Base-by-base conservation (phyloP, 2,329 filamentous ascomycete genomes). In the Aspergillus udagawae region DNA sequence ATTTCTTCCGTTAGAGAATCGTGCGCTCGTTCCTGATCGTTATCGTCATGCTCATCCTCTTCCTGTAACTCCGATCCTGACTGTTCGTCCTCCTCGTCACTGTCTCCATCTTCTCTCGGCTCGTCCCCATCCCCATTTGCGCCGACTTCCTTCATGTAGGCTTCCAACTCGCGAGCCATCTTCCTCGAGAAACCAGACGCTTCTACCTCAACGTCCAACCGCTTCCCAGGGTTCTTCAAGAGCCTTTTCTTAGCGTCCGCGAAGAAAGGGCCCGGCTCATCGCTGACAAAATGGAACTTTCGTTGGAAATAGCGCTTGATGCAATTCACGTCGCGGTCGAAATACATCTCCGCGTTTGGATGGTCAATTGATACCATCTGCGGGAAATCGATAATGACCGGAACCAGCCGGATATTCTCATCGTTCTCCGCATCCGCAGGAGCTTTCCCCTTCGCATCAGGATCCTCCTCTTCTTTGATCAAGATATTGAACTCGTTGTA, bases 401-500 rank as follows among this genome's bases (percentile, higher is more conserved):
- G 94, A 6, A 85, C 86, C 27, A 96, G 78, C 35, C 74, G 81
- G 54, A 89, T 70, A 58, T 65, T 67, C 47, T 72, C 70, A 53
- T 62, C 64, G n/a, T 67, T 59, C 17, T 72, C 71, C 14, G 63
- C 61, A 20, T 53, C 57, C 3, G 64, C 68, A 1, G 57, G 64
- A 48, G 51, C 80, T 70, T 65, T 80, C 9, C 70, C 71, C 55
- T 75, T 75, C 17, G 67, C 66, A 10, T 70, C 58, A 0, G 65
- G 63, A 28, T 70, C 67, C 35, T 70, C 70, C 50, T 80, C 85
- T 73, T 97, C 93, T 70, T 94, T 91, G 72, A 99, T 87, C 35
- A 99, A 80, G 62, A 99, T 93, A 73, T 99, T 99, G 82, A 99
- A 99, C 75, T 99, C 95, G 79, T 99, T 99, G 79, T 95, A 99